Evolutionary conservation across 805 yeast genomes (phyloP), one percentile per base, ranked within the genome.

Genomic region (Pichia phayaonensis): DNA sequence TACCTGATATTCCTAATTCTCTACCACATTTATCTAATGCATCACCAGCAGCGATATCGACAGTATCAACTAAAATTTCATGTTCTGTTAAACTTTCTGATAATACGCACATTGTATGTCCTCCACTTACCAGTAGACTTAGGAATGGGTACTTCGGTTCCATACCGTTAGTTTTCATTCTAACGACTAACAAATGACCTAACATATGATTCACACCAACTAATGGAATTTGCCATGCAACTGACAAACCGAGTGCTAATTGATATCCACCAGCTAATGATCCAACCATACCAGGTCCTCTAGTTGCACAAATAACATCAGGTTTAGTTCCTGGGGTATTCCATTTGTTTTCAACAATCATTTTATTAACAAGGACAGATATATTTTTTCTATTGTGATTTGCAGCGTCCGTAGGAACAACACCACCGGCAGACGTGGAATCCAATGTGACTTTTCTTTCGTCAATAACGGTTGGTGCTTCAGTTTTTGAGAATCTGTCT

Each of bases 241-340:
- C 68, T 1, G 90, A 71, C 13, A 94, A 69, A 0, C 98, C 99
- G 59, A 88, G 85, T 0, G 95, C 96, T 40, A 88, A 67, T 60
- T 86, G 94, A 23, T 86, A 71, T 1, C 97, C 95, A 0, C 88
- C 84, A 11, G 88, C 76, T 15, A 94, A 71, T 0, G 95, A 84
- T 0, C 97, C 97, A 10, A 82, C 78, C 97, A 94, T 89, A 0
- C 99, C 99, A 0, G 99, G 99, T 0, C 99, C 99, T 56, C 96
- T 71, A 0, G 99, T 94, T 5, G 84, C 96, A 64, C 96, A 86
- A 1, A 94, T 76, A 44, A 94, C 62, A 62, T 87, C 96, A 0
- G 90, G 88, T 38, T 60, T 54, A 2, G 48, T 50, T 3, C 40
- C 18, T 1, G 52, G 53, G 0, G 72, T 71, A 26, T 56, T 59